These are phyloP conservation scores for Paraphoma chrysanthemicola DNA, from an alignment of 2,329 filamentous ascomycete species.

Conservation along the genomic window DNA sequence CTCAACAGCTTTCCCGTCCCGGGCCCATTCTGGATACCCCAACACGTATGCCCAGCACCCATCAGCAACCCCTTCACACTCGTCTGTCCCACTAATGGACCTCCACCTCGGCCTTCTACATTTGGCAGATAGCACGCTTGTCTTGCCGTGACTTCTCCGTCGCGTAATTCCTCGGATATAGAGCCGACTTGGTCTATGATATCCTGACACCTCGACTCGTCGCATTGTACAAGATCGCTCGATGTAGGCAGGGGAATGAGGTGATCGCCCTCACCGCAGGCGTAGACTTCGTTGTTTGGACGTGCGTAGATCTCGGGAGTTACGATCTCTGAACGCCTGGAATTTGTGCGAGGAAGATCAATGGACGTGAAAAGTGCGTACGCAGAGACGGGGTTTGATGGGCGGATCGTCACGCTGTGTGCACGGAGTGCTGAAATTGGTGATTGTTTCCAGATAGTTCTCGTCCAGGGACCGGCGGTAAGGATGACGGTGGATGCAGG, in stretches of 20 bases:
- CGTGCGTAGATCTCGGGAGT: constrained; percentile 94
- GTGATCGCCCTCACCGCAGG: constrained; percentile 88
- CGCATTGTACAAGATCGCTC: constrained; percentile 76
- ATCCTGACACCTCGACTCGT: constrained; percentile 80
- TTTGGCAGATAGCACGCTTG: constrained; percentile 96
- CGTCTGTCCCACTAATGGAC: constrained; percentile 80
- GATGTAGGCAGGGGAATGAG: constrained; percentile 76
- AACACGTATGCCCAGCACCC: constrained; percentile 92
- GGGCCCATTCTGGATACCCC: constrained; percentile 96
- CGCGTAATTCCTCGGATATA: constrained; percentile 58
- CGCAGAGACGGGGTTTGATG: constrained; percentile 67
- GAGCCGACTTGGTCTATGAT: constrained; percentile 78
- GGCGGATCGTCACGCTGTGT: constrained; percentile 68
- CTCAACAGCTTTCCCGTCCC: constrained; percentile 66
- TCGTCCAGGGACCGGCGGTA: constrained; percentile 69
- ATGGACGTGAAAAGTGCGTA: constrained; percentile 90
- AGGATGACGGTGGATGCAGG: constrained; percentile 65
- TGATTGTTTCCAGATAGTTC: constrained; percentile 58
- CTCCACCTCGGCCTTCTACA: constrained; percentile 63
- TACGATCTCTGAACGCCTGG: constrained; percentile 58
- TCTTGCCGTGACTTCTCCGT: constrained; percentile 67
- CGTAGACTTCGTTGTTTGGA: constrained; percentile 88
- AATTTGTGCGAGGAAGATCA: constrained; percentile 65
- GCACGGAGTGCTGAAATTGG: constrained; percentile 68
- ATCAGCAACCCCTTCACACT: constrained; percentile 76